phyloP scores from a whole-genome alignment of 208 protist genomes.

The Trichomonas gallinae region DNA sequence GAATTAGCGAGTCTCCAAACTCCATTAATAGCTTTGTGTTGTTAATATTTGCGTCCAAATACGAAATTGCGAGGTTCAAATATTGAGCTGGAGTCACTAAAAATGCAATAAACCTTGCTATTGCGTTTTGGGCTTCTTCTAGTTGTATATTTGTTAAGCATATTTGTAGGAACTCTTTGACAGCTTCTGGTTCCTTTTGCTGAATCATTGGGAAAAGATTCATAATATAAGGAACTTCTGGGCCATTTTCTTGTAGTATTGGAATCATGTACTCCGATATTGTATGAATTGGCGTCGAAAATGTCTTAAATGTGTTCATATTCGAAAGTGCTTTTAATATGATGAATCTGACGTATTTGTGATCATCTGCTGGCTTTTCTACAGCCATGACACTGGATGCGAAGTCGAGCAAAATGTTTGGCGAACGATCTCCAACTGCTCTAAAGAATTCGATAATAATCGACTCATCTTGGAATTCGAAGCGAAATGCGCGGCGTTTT shows the following conservation, averaged over 20 bases:
- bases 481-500: not conserved
- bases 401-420: not conserved
- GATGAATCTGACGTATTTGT: not conserved
- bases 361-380: not conserved
- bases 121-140: not conserved
- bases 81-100: not conserved
- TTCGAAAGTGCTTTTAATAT: not conserved
- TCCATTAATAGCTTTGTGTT: not conserved
- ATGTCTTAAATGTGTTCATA: not conserved
- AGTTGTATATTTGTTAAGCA: not conserved
- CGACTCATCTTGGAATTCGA: not conserved
- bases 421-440: not conserved
- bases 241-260: not conserved
- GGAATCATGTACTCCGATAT: not conserved
- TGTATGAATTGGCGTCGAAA: not conserved
- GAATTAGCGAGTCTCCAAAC: not conserved
- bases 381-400: not conserved
- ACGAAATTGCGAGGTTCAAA: not conserved
- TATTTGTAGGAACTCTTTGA: not conserved
- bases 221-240: not conserved
- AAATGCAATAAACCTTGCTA: not conserved
- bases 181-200: not conserved
- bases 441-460: not conserved
- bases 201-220: not conserved
- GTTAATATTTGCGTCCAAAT: not conserved